Percentiles rank a stretch among this genome's conserved stretches.
Conservation (phyloP, 495 filamentous ascomycete species). For the Aspergillus steynii region DNA sequence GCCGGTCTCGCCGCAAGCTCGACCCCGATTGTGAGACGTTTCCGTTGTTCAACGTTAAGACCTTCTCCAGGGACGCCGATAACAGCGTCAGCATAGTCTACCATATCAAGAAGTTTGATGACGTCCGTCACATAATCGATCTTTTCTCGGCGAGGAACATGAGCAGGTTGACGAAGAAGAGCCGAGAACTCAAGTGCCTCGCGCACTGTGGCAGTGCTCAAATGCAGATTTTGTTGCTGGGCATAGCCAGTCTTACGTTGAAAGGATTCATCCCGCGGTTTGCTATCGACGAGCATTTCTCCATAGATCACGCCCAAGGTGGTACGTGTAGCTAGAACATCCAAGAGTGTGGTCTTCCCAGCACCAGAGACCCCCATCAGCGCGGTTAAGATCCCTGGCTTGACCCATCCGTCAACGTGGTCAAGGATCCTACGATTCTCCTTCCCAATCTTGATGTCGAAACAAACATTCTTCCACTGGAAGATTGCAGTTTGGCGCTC, state of each 20-base stretch:
- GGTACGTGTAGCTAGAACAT: conserved; percentile 58
- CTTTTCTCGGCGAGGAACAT: conserved; percentile 73
- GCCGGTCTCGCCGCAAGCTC: conserved; percentile 86
- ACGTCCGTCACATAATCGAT: conserved; percentile 88
- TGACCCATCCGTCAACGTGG: conserved; percentile 66
- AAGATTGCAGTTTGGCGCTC: conserved; percentile 67
- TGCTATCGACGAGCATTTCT: conserved; percentile 57
- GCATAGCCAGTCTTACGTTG: conserved; percentile 94
- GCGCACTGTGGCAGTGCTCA: conserved; percentile 81
- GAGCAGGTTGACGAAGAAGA: conserved; percentile 77
- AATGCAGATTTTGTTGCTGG: conserved; percentile 92
- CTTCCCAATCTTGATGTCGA: conserved; percentile 64
- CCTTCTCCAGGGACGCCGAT: conserved; percentile 56
- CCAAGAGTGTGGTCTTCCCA: conserved; percentile 67
- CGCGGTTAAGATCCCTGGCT: conserved; percentile 65
- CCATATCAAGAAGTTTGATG: conserved; percentile 89
- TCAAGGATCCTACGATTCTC: conserved; percentile 60
- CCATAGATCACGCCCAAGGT: conserved; percentile 53
- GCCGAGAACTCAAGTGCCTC: conserved; percentile 83
- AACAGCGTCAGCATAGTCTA: conserved; percentile 40
- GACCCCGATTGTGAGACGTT: conserved; percentile 85
- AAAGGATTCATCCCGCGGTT: conserved; percentile 71
- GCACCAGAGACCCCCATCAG: conserved; percentile 63
- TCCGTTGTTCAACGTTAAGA: conserved; percentile 89
- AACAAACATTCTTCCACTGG: conserved; percentile 78